Evolutionary conservation across 805 yeast genomes (phyloP), one percentile per base, ranked within the genome.

Genomic region (Yarrowia yakushimensis): DNA sequence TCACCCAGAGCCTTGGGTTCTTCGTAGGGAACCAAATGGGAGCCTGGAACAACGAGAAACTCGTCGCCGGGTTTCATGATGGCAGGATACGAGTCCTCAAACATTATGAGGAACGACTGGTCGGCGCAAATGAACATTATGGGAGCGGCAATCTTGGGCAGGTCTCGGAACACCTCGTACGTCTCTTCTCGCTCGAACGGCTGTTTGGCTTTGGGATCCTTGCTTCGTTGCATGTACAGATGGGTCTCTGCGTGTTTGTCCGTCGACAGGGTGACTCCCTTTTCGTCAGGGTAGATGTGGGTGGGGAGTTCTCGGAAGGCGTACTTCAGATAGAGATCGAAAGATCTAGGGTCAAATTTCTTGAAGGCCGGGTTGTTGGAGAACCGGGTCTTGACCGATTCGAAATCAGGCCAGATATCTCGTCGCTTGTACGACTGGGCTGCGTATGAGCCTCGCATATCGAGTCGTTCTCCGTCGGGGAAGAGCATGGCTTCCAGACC

Each of bases 401-500:
- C 67, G 28, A 48, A 20, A 11, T 65, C 55, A 4, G 61, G 55
- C 69, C 69, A 67, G 7, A 59, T 17, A 28, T 66, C 67, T 23
- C 63, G 43, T 22, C 69, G 39, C 20, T 41, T 59, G 34, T 22
- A 43, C 13, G 67, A 59, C 12, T 63, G 39, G 3, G 41, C 33
- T 10, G 63, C 41, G 25, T 54, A 60, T 7, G 54, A 42, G 18
- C 33, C 42, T 17, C 43, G 43, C 20, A 27, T 34, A 11, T 41
- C 55, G 18, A 64, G 20, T 25, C 60, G 23, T n/a, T 39, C 62
- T 18, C 25, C 52, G 9, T 33, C 50, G 4, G 66, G 63, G 11
- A 60, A 57, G 12, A 67, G 41, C 25, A 67, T 67, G 25, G 69
- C 67, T 23, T 67, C 69, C 17, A 67, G 22, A 8, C 68, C 67